phyloP scores from a whole-genome alignment of 202 grass and related monocot genomes.

The Panicum virgatum region DNA sequence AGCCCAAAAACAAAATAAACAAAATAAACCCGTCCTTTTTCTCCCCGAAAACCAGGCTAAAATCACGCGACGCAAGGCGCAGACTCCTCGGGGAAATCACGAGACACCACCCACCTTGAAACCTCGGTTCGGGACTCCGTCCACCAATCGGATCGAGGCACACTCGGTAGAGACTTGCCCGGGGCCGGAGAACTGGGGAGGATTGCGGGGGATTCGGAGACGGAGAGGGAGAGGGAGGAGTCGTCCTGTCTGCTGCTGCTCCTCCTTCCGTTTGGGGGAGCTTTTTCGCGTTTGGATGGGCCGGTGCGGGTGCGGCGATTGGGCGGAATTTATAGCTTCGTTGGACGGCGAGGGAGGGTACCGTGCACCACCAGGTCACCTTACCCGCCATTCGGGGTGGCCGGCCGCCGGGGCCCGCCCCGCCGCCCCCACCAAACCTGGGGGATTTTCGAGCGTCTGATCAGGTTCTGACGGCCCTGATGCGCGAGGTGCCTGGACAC shows the following conservation, averaged over 20 bases:
- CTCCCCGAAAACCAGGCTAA: neutral
- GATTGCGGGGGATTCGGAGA: neutral
- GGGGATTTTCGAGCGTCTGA: neutral
- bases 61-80: constrained; percentile 17
- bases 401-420: neutral
- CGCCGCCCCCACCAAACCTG: constrained; percentile 20
- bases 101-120: constrained; percentile 26
- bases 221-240: neutral
- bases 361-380: constrained; percentile 36
- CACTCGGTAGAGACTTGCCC: neutral
- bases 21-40: neutral
- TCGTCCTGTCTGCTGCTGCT: neutral
- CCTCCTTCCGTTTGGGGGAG: constrained; percentile 13
- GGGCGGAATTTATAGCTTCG: constrained; percentile 21
- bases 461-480: neutral
- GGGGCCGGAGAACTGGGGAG: neutral
- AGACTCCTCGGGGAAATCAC: neutral
- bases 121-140: neutral
- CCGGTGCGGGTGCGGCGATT: neutral
- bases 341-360: neutral
- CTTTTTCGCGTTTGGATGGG: neutral
- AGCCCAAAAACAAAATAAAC: neutral
- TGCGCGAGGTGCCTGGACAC: neutral
- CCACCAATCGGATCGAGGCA: neutral
- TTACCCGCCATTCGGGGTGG: neutral